Conservation (phyloP, 148 eudicot species). For the Rhododendron ferrugineum region DNA sequence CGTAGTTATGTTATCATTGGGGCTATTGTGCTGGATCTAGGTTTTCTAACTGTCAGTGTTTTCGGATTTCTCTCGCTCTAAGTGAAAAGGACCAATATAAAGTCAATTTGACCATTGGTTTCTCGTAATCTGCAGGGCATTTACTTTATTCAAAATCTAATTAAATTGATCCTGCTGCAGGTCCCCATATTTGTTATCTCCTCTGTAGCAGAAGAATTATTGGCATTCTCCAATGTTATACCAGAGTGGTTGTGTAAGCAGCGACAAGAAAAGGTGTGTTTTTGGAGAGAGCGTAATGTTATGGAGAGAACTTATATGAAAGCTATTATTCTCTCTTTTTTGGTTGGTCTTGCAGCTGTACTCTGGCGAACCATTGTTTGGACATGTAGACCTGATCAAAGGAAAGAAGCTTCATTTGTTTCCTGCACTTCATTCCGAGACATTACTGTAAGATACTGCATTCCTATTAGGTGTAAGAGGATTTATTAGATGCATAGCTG, state of each 20-base stretch:
- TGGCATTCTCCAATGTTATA: slow-evolving; percentile 60
- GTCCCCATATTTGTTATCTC: slow-evolving; percentile 75
- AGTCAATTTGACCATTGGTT: background rate
- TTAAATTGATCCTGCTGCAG: slow-evolving; percentile 22
- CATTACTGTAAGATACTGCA: slow-evolving; percentile 50
- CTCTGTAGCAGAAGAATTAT: slow-evolving; percentile 72
- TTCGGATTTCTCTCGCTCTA: background rate
- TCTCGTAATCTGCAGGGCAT: background rate
- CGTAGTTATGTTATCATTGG: background rate
- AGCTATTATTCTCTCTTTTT: background rate
- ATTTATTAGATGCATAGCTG: background rate
- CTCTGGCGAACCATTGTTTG: slow-evolving; percentile 71
- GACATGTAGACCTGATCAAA: slow-evolving; percentile 62
- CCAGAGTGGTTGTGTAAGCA: slow-evolving; percentile 83
- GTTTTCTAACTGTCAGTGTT: background rate
- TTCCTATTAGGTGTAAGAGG: slow-evolving; percentile 5
- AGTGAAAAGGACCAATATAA: background rate
- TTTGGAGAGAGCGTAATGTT: background rate
- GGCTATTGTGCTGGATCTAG: background rate
- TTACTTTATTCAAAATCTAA: background rate
- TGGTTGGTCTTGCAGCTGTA: slow-evolving; percentile 49
- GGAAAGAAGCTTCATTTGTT: slow-evolving; percentile 59
- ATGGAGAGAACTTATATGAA: background rate
- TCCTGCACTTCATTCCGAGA: slow-evolving; percentile 50
- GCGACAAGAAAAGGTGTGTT: slow-evolving; percentile 70